phyloP scores from a whole-genome alignment of 306 rosid genomes.

The Mimosa pudica region DNA sequence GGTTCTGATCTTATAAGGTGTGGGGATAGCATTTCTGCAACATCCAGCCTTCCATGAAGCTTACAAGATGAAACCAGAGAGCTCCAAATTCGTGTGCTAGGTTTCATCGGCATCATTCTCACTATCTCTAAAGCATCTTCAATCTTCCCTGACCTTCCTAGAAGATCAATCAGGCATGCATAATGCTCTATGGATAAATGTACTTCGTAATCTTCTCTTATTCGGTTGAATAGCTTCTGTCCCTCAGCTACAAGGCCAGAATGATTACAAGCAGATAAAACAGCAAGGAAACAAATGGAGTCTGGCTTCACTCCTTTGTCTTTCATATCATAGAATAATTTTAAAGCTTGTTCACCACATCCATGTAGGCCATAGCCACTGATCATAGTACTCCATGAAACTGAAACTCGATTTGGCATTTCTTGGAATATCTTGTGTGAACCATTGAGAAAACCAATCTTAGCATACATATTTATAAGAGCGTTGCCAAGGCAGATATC shows the following conservation, averaged over 20 bases:
- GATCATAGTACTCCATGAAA: constrained; percentile 65
- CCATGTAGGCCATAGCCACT: constrained; percentile 67
- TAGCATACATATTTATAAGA: constrained; percentile 70
- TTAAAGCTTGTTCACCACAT: constrained; percentile 56
- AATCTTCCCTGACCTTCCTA: constrained; percentile 67
- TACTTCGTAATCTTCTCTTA: constrained; percentile 37
- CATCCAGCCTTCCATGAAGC: constrained; percentile 59
- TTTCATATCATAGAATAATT: constrained; percentile 58
- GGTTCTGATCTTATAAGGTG: constrained; percentile 61
- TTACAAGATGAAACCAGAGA: constrained; percentile 64
- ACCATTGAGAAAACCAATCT: constrained; percentile 56
- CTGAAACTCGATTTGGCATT: constrained; percentile 52
- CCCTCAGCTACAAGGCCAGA: constrained; percentile 66
- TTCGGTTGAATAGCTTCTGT: constrained; percentile 44
- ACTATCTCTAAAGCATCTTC: constrained; percentile 58
- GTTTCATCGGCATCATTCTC: constrained; percentile 59
- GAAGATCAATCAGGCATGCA: constrained; percentile 64
- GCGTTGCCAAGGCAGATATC: constrained; percentile 57
- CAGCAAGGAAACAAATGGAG: constrained; percentile 52
- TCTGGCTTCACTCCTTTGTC: constrained; percentile 51
- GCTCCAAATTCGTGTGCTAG: constrained; percentile 65
- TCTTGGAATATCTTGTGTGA: constrained; percentile 51
- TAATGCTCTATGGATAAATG: constrained; percentile 53
- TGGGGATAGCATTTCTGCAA: constrained; percentile 54
- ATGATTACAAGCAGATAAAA: constrained; percentile 72